Evolutionary conservation across 208 protist genomes (phyloP).

Genomic region (Vickermania ingenoplastis): DNA sequence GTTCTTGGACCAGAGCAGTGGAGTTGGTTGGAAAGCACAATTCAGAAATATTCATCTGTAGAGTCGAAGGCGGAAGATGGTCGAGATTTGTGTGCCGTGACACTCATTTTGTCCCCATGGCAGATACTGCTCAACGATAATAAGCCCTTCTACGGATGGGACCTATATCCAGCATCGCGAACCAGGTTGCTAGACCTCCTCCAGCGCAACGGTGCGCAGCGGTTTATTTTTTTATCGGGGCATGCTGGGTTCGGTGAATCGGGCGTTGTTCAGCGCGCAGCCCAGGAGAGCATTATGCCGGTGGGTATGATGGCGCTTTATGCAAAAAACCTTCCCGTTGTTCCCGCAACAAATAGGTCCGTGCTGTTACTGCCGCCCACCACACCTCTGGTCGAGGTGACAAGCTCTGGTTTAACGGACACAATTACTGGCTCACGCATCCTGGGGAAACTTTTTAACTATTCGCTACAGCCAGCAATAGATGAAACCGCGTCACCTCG

Average conservation of each 20-base stretch:
- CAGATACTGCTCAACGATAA: constrained; percentile 74
- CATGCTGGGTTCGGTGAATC: constrained; percentile 69
- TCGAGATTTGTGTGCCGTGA: constrained; percentile 34
- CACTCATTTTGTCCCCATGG: constrained; percentile 47
- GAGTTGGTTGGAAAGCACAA: constrained; percentile 57
- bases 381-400: constrained; percentile 40
- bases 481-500: not conserved
- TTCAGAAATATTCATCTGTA: constrained; percentile 16
- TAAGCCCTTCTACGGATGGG: constrained; percentile 62
- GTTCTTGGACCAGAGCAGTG: constrained; percentile 72
- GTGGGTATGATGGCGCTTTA: not conserved
- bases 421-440: constrained; percentile 11
- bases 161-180: constrained; percentile 40
- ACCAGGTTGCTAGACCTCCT: constrained; percentile 43
- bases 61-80: constrained; percentile 2
- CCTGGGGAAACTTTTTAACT: constrained; percentile 6
- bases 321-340: constrained; percentile 7
- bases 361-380: constrained; percentile 5
- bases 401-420: constrained; percentile 61
- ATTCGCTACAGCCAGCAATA: not conserved
- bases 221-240: constrained; percentile 67
- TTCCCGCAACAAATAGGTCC: constrained; percentile 6
- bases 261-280: constrained; percentile 17
- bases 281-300: constrained; percentile 8
- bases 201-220: constrained; percentile 21